phyloP scores from a whole-genome alignment of 768 basidiomycete genomes.

The Termitomyces sp. region DNA sequence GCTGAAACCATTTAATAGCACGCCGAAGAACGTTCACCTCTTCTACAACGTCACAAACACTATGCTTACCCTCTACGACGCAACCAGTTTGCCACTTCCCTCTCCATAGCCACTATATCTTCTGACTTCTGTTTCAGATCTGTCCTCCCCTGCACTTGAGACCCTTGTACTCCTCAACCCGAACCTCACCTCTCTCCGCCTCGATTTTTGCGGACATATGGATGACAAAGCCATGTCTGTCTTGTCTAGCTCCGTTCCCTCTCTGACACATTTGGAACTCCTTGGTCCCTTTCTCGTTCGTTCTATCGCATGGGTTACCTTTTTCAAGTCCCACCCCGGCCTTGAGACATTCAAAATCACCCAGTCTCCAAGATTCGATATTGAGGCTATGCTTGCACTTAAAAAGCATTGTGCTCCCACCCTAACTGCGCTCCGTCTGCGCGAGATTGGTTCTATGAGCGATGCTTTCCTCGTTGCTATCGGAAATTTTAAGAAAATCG shows the following conservation, averaged over 20 bases:
- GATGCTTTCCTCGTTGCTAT: constrained; percentile 54
- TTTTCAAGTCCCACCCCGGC: constrained; percentile 58
- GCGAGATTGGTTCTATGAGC: constrained; percentile 67
- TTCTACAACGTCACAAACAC: constrained; percentile 77
- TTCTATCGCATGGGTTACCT: constrained; percentile 62
- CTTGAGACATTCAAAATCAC: constrained; percentile 74
- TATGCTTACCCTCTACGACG: constrained; percentile 76
- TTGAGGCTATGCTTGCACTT: constrained; percentile 56
- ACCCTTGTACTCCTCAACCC: constrained; percentile 80
- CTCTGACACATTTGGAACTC: constrained; percentile 69
- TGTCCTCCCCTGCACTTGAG: constrained; percentile 59
- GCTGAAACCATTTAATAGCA: constrained; percentile 35
- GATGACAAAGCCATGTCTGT: constrained; percentile 51
- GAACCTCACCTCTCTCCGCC: constrained; percentile 68
- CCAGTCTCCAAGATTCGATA: constrained; percentile 83
- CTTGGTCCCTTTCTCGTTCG: constrained; percentile 86
- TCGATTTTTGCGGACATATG: constrained; percentile 85
- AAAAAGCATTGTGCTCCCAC: constrained; percentile 39
- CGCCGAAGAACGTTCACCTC: constrained; percentile 68
- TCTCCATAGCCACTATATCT: not conserved
- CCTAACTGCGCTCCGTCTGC: constrained; percentile 69
- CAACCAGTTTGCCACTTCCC: constrained; percentile 59
- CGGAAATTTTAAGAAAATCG: constrained; percentile 26
- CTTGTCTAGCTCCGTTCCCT: constrained; percentile 58
- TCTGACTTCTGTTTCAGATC: constrained; percentile 35